phyloP scores from a whole-genome alignment of 257 asterid genomes.

The Solanum appendiculatum region DNA sequence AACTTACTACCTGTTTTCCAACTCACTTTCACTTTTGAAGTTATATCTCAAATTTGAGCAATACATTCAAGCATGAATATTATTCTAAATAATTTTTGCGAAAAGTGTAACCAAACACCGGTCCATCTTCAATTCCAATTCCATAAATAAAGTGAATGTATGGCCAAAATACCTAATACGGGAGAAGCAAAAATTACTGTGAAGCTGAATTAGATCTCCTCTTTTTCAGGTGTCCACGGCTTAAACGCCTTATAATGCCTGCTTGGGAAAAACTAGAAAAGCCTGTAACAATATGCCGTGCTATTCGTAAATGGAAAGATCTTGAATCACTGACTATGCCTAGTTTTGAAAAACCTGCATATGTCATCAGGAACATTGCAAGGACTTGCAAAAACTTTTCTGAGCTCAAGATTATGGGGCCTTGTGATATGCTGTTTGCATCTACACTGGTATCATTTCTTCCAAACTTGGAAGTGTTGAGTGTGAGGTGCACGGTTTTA shows the following conservation, averaged over 20 bases:
- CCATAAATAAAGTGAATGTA: no score
- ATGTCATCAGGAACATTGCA: constrained; percentile 53
- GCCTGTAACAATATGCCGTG: constrained; percentile 47
- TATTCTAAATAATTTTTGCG: no score
- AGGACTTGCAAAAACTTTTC: constrained; percentile 39
- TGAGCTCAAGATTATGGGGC: constrained; percentile 65
- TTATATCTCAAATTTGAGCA: no score
- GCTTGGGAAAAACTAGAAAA: constrained; percentile 67
- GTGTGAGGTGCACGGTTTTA: constrained; percentile 58
- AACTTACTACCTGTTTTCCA: neutral
- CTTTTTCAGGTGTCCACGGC: constrained; percentile 56
- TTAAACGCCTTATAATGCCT: constrained; percentile 72
- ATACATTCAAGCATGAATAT: no score
- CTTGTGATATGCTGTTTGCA: constrained; percentile 47
- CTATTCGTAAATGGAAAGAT: constrained; percentile 43
- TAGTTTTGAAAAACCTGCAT: constrained; percentile 50
- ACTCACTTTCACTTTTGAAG: no score
- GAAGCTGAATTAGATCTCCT: neutral
- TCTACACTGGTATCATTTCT: constrained; percentile 30
- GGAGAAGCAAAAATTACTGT: neutral
- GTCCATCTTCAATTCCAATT: no score
- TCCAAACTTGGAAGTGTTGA: constrained; percentile 56
- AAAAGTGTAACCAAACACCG: no score
- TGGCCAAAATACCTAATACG: neutral
- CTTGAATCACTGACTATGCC: constrained; percentile 80